phyloP scores from a whole-genome alignment of 1,284 basidiomycete genomes.

The Malassezia yamatoensis region DNA sequence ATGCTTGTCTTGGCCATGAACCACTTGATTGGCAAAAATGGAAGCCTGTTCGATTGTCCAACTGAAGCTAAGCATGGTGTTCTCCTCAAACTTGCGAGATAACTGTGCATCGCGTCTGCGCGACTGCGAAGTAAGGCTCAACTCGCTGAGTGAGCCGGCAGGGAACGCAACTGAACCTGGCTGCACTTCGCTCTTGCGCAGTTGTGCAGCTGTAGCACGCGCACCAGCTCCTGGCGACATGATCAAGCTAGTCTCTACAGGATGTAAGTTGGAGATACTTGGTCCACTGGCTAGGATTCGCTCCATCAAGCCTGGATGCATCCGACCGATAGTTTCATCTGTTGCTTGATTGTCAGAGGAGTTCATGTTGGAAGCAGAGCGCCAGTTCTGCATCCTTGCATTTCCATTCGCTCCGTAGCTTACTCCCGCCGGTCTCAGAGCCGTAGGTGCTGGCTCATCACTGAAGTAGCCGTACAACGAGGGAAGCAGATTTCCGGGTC shows the following conservation, averaged over 20 bases:
- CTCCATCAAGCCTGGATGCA: constrained; percentile 6
- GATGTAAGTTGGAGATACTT: constrained; percentile 13
- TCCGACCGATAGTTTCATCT: constrained; percentile 1
- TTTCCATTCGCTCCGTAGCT: constrained; percentile 1
- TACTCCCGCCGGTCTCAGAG: constrained; percentile 10
- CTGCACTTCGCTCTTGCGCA: constrained; percentile 6
- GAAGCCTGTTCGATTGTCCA: constrained; percentile 35
- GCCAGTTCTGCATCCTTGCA: neutral
- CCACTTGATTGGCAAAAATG: constrained; percentile 35
- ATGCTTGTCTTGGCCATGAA: constrained; percentile 29
- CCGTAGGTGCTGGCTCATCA: constrained; percentile 13
- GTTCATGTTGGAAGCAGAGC: neutral
- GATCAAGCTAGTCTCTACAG: neutral
- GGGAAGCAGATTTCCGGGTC: constrained; percentile 7
- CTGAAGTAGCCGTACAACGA: constrained; percentile 15
- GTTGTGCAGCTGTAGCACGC: neutral
- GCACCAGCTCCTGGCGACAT: constrained; percentile 9
- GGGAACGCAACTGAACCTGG: constrained; percentile 9
- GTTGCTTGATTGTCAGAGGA: neutral
- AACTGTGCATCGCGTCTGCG: constrained; percentile 7
- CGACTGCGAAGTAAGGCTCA: neutral
- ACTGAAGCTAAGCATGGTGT: constrained; percentile 30
- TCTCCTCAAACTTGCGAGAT: constrained; percentile 28
- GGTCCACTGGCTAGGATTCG: constrained; percentile 13
- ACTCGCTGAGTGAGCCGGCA: constrained; percentile 6